These are phyloP conservation scores for Penicillium brevicompactum DNA, from an alignment of 2,329 filamentous ascomycete species.

Conservation along the genomic window DNA sequence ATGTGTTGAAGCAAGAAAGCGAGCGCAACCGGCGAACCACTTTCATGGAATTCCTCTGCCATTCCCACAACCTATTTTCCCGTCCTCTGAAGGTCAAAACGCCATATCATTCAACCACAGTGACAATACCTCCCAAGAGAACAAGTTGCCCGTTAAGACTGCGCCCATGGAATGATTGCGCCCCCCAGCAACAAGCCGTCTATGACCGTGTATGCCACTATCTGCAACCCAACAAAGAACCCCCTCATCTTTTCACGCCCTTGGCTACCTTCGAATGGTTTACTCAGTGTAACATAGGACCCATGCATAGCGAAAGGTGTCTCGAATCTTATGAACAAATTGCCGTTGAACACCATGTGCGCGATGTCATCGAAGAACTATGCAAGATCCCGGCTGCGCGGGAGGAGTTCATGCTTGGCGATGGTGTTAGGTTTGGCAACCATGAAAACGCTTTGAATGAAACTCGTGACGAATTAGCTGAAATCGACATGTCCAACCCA, in stretches of 20 bases:
- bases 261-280: too few species aligned
- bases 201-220: neutral
- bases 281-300: too few species aligned
- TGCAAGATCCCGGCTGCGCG: constrained; percentile 25
- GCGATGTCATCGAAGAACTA: constrained; percentile 27
- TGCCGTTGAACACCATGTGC: neutral
- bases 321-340: neutral
- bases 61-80: neutral
- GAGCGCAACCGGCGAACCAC: neutral
- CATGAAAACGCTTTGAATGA: constrained; percentile 8
- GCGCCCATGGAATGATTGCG: too few species aligned
- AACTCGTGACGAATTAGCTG: neutral
- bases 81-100: neutral
- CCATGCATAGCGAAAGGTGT: neutral
- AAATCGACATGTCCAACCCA: neutral
- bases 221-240: neutral
- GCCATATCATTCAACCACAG: neutral
- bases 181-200: neutral
- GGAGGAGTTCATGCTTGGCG: constrained; percentile 21
- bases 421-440: constrained; percentile 16
- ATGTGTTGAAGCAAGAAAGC: neutral
- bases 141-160: neutral
- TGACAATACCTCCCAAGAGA: neutral
- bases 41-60: neutral
- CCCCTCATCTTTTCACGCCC: neutral